Evolutionary conservation across 1,139 yeast species (phyloP).

Genomic region (Hyphopichia fennica): DNA sequence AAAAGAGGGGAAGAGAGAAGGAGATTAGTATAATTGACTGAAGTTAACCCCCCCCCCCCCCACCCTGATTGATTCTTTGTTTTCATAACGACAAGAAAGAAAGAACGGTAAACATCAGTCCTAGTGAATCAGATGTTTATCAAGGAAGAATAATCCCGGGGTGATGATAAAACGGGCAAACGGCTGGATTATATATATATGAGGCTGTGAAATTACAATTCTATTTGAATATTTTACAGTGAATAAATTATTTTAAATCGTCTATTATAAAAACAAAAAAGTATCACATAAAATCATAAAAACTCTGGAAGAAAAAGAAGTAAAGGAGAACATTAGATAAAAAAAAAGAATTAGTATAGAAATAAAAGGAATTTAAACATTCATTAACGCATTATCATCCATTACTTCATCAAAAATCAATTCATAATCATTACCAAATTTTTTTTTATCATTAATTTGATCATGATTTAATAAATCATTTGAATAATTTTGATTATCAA

Average conservation of each 20-base stretch:
- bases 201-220: neutral
- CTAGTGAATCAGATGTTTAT: too few relatives aligned
- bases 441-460: neutral
- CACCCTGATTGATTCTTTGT: too few relatives aligned
- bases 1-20: too few relatives aligned
- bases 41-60: too few relatives aligned
- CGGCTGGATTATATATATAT: too few relatives aligned
- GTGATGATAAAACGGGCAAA: neutral
- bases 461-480: neutral
- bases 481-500: neutral
- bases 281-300: neutral
- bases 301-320: neutral
- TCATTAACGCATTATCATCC: constrained; percentile 20
- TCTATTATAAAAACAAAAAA: constrained; percentile 1
- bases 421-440: constrained; percentile 15
- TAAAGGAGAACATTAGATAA: constrained; percentile 1
- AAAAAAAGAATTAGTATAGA: neutral
- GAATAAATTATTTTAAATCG: neutral
- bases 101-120: too few relatives aligned
- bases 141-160: neutral
- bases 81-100: too few relatives aligned
- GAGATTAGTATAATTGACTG: too few relatives aligned
- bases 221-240: too few relatives aligned
- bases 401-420: constrained; percentile 30
- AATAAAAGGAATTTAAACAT: constrained; percentile 10